phyloP scores from a whole-genome alignment of 202 grass and related monocot genomes.

The Dendrocalamus latiflorus region DNA sequence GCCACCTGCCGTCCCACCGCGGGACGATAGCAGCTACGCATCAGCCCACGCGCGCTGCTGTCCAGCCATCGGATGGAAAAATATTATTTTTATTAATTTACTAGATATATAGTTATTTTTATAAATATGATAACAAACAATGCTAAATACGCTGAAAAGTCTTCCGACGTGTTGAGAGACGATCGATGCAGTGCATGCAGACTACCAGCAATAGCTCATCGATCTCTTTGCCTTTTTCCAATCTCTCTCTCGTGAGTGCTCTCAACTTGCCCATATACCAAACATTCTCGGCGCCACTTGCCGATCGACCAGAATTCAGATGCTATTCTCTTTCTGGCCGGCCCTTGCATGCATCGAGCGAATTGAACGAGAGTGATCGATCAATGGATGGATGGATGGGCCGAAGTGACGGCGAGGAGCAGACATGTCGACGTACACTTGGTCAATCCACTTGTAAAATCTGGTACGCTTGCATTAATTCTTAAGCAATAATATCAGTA shows the following conservation, averaged over 20 bases:
- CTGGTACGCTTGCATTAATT: not conserved
- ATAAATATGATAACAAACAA: too few species aligned
- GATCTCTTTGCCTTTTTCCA: not conserved
- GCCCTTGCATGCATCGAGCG: not conserved
- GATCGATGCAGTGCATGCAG: not conserved
- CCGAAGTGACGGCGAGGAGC: not conserved
- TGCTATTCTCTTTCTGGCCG: not conserved
- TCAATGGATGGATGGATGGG: not conserved
- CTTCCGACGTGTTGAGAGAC: constrained; percentile 8
- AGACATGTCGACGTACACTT: constrained; percentile 23
- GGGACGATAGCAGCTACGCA: too few species aligned
- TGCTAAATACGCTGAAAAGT: too few species aligned
- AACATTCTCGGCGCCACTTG: constrained; percentile 20
- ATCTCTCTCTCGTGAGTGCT: not conserved
- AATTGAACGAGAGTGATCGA: not conserved
- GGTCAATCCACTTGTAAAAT: constrained; percentile 34
- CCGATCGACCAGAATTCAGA: constrained; percentile 14
- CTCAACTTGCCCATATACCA: constrained; percentile 18
- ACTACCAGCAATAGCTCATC: not conserved
- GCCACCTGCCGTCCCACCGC: too few species aligned
- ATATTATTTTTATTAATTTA: too few species aligned
- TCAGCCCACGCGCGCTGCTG: too few species aligned
- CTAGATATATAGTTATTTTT: too few species aligned
- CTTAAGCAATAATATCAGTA: constrained; percentile 20
- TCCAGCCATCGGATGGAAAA: too few species aligned